Percentiles rank a stretch among this genome's conserved stretches.
Evolutionary conservation across 1,284 basidiomycete genomes (phyloP).

Genomic region (Lentinula novae-zelandiae): DNA sequence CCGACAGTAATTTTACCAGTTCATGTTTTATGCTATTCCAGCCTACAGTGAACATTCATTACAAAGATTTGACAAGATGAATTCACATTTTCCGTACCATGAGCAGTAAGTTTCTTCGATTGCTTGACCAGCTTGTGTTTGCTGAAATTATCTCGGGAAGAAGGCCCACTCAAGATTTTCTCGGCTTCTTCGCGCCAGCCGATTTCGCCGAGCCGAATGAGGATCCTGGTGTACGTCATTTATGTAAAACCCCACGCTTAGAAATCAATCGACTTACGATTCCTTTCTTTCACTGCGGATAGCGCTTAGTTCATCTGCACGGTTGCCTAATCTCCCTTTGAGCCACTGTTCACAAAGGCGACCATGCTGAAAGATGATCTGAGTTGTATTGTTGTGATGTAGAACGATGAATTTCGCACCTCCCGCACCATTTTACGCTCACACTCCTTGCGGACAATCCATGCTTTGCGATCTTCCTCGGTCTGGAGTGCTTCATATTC

Average conservation of each 20-base stretch:
- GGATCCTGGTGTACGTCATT: background rate
- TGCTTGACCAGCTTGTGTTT: background rate
- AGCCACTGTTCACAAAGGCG: background rate
- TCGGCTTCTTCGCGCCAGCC: constrained; percentile 4
- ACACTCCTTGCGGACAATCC: background rate
- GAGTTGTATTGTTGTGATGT: background rate
- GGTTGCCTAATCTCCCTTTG: background rate
- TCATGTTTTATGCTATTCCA: background rate
- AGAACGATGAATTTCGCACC: background rate
- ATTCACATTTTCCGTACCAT: background rate
- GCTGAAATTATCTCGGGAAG: background rate
- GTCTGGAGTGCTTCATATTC: constrained; percentile 1
- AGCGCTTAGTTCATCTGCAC: background rate
- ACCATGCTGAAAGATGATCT: background rate
- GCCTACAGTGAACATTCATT: background rate
- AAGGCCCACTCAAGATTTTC: background rate
- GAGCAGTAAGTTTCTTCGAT: constrained; percentile 1
- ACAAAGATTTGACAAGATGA: background rate
- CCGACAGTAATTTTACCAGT: background rate
- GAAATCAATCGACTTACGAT: background rate
- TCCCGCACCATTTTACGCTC: background rate
- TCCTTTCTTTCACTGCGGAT: background rate
- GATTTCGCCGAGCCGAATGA: background rate
- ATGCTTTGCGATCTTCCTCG: background rate
- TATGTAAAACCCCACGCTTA: background rate